These are phyloP conservation scores for Calonectria montana DNA, from an alignment of 2,329 filamentous ascomycete genomes.

Conservation along the genomic window DNA sequence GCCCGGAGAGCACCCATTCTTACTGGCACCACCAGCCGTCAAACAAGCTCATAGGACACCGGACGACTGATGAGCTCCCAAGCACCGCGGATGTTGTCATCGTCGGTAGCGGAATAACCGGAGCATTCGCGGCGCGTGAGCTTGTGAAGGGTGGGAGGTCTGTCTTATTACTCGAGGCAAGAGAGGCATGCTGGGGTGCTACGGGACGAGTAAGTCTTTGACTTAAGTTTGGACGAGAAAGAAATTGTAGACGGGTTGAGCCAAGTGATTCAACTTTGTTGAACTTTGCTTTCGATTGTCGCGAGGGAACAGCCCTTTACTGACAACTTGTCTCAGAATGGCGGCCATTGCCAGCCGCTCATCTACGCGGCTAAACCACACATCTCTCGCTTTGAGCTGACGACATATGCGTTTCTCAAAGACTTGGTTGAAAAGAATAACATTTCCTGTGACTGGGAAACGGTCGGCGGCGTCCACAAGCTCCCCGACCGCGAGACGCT, in stretches of 20 bases:
- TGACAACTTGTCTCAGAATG: constrained; percentile 60
- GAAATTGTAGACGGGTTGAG: background rate
- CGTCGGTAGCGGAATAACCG: constrained; percentile 81
- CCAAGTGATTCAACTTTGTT: background rate
- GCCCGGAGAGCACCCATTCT: constrained; percentile 69
- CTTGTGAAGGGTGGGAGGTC: constrained; percentile 63
- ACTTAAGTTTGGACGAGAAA: background rate
- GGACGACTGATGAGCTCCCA: constrained; percentile 73
- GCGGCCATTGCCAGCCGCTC: constrained; percentile 80
- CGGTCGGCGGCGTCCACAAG: constrained; percentile 71
- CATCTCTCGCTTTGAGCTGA: constrained; percentile 78
- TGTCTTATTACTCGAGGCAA: constrained; percentile 81
- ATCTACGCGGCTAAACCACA: constrained; percentile 71
- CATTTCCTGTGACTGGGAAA: constrained; percentile 78
- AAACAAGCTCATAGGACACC: constrained; percentile 71
- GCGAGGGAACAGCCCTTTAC: background rate
- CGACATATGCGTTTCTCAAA: constrained; percentile 71
- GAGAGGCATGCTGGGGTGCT: constrained; percentile 86
- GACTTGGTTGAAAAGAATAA: constrained; percentile 65
- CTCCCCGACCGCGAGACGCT: constrained; percentile 70
- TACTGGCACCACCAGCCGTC: constrained; percentile 82
- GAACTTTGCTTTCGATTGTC: background rate
- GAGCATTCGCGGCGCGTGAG: constrained; percentile 76
- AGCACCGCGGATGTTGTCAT: constrained; percentile 74
- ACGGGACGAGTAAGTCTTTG: constrained; percentile 74